Conservation (phyloP, 1,284 basidiomycete genomes). For the Tilletia setariae region DNA sequence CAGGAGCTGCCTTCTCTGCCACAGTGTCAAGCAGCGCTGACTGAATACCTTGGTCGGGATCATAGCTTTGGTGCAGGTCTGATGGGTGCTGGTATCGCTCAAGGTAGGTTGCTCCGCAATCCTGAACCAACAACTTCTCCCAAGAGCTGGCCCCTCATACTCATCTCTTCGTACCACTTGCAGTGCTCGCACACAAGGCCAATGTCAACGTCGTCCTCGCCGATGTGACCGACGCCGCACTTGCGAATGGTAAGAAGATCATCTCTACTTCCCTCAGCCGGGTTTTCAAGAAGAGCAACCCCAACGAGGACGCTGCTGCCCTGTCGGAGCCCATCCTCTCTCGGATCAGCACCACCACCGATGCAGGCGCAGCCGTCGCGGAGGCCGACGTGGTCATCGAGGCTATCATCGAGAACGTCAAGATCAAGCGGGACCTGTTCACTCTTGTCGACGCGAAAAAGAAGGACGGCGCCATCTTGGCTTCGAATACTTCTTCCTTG, state of each 20-base stretch:
- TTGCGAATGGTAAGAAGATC: conserved; percentile 60
- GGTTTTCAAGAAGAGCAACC: conserved; percentile 58
- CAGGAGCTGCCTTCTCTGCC: background rate
- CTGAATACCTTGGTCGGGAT: background rate
- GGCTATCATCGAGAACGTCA: conserved; percentile 63
- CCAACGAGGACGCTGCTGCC: conserved; percentile 56
- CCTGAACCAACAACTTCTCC: background rate
- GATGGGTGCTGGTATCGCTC: conserved; percentile 53
- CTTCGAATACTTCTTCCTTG: conserved; percentile 62
- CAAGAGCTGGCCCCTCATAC: background rate
- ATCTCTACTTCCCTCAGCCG: conserved; percentile 61
- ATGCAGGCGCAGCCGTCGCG: conserved; percentile 58
- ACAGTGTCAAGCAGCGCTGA: background rate
- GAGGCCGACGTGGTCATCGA: conserved; percentile 62
- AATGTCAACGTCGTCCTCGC: conserved; percentile 55
- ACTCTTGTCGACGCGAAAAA: conserved; percentile 59
- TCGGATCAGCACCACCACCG: conserved; percentile 60
- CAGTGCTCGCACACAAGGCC: conserved; percentile 49
- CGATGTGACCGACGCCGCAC: conserved; percentile 55
- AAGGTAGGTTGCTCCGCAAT: conserved; percentile 21
- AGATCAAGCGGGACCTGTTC: conserved; percentile 62
- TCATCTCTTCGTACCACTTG: background rate
- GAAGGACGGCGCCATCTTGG: conserved; percentile 59
- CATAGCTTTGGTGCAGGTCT: conserved; percentile 51
- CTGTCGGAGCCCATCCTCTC: conserved; percentile 57